Percentiles rank a stretch among this genome's conserved stretches.
Evolutionary conservation across 441 rosid species (phyloP).

Genomic region (Jatropha podagrica): DNA sequence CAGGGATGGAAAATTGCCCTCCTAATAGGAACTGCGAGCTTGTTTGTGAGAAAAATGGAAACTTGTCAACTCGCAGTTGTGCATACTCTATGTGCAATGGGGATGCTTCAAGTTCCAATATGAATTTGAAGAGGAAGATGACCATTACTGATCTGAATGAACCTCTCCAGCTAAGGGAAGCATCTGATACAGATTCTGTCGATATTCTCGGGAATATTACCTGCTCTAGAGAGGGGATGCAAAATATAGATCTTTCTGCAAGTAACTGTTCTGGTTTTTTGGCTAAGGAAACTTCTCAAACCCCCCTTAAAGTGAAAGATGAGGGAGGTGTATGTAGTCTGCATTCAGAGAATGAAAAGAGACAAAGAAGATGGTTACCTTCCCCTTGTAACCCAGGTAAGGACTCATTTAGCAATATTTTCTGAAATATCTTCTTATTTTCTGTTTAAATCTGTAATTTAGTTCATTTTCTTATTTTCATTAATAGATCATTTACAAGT

Average conservation of each 20-base stretch:
- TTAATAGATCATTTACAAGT: not conserved
- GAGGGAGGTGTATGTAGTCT: constrained; percentile 20
- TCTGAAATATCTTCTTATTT: not conserved
- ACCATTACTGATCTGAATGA: constrained; percentile 34
- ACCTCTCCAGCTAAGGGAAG: constrained; percentile 33
- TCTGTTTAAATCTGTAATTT: not conserved
- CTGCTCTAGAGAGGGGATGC: constrained; percentile 24
- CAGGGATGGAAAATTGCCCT: constrained; percentile 21
- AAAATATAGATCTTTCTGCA: constrained; percentile 24
- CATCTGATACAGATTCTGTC: constrained; percentile 28
- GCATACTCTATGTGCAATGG: constrained; percentile 23
- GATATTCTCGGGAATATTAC: constrained; percentile 24
- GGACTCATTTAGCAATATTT: constrained; percentile 6
- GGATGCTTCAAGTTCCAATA: constrained; percentile 27
- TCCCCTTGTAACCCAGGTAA: constrained; percentile 27
- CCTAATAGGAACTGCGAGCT: constrained; percentile 17
- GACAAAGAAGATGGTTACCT: constrained; percentile 20
- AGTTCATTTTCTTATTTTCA: not conserved
- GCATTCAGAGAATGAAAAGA: constrained; percentile 26
- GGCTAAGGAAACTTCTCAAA: constrained; percentile 29
- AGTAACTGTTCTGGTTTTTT: constrained; percentile 26
- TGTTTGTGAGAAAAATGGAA: constrained; percentile 15
- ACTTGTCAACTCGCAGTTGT: constrained; percentile 15
- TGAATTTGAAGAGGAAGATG: constrained; percentile 14
- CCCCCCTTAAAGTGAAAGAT: constrained; percentile 22